phyloP scores from a whole-genome alignment of 2,329 filamentous ascomycete species.

The Trichoderma breve region DNA sequence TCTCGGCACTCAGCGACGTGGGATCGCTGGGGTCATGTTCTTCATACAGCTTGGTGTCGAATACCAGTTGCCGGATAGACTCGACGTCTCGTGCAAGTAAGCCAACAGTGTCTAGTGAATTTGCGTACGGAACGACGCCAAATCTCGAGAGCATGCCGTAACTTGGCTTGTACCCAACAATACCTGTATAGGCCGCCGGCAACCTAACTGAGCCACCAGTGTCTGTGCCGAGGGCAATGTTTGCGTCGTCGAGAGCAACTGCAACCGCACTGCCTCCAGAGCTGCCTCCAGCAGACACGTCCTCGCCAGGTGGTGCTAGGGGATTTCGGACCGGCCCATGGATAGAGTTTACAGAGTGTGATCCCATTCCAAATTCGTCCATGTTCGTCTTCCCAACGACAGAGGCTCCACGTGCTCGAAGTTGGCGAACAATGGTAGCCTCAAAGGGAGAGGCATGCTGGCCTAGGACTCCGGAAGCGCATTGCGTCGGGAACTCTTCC shows the following conservation, averaged over 20 bases:
- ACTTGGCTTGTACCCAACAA: slow-evolving; percentile 85
- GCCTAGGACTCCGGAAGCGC: slow-evolving; percentile 73
- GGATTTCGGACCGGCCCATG: slow-evolving; percentile 63
- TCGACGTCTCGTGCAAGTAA: slow-evolving; percentile 60
- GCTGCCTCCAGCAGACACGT: slow-evolving; percentile 76
- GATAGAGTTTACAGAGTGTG: slow-evolving; percentile 70
- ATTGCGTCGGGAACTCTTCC: slow-evolving; percentile 68
- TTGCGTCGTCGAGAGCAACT: slow-evolving; percentile 60
- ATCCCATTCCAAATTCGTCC: slow-evolving; percentile 96
- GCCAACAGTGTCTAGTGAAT: slow-evolving; percentile 88
- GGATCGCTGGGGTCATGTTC: slow-evolving; percentile 70
- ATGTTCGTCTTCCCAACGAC: slow-evolving; percentile 83
- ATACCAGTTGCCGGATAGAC: slow-evolving; percentile 50
- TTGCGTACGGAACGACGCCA: slow-evolving; percentile 88
- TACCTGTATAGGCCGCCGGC: slow-evolving; percentile 81
- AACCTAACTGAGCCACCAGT: slow-evolving; percentile 87
- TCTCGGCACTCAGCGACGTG: slow-evolving; percentile 61
- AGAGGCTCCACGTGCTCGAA: slow-evolving; percentile 61
- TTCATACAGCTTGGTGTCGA: slow-evolving; percentile 47
- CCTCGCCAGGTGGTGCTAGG: slow-evolving; percentile 33
- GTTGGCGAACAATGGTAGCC: slow-evolving; percentile 72
- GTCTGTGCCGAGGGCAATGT: slow-evolving; percentile 80
- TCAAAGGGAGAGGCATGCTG: slow-evolving; percentile 73
- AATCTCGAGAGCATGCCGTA: slow-evolving; percentile 84
- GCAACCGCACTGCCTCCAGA: slow-evolving; percentile 92